Evolutionary conservation across 345 rosid species (phyloP), one percentile per base, ranked within the genome.

Genomic region (Clausena lansium): DNA sequence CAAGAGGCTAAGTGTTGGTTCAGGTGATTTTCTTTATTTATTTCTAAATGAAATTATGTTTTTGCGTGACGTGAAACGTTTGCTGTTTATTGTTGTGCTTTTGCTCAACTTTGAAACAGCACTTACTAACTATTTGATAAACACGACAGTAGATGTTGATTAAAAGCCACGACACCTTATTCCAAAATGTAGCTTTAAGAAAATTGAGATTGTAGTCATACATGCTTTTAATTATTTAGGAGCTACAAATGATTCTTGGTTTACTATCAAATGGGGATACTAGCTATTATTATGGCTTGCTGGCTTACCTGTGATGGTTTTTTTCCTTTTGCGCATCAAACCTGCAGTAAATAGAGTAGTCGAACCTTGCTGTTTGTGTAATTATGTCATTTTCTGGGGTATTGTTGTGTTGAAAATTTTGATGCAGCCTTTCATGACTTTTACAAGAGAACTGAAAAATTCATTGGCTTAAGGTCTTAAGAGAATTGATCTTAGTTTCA

Each of bases 1-100:
- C 86, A 85, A 60, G 97, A 94, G 85, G 95, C 87, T 30, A 77
- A 76, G 65, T 89, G 74, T 15, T 96, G 99, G 95, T 86, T 87
- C 83, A 78, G 92, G 99, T 95, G 25, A 73, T 84, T 79, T 36
- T 36, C 50, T 62, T 1, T 13, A 13, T 10, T 52, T 75, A 50
- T 54, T 75, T 68, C 20, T 35, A 36, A 55, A 36, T 6, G 4
- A 57, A 24, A 22, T 63, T 45, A 9, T 20, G 15, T 32, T 74
- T 20, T 39, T 67, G 55, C 32, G 9, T 68, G 72, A 39, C 1
- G 25, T 6, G 55, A 25, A 67, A 67, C 10, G 52, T 67, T 67
- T 15, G 50, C 17, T 45, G 17, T 45, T 41, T 14, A 41, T 41
- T 11, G 14, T 11, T 41, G 50, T 41, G 50, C 50, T 41, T 41